A percentile compares a stretch with the other conserved stretches of the same genome.
Evolutionary conservation across 768 basidiomycete genomes (phyloP).

Genomic region (Mycena olivaceomarginata): DNA sequence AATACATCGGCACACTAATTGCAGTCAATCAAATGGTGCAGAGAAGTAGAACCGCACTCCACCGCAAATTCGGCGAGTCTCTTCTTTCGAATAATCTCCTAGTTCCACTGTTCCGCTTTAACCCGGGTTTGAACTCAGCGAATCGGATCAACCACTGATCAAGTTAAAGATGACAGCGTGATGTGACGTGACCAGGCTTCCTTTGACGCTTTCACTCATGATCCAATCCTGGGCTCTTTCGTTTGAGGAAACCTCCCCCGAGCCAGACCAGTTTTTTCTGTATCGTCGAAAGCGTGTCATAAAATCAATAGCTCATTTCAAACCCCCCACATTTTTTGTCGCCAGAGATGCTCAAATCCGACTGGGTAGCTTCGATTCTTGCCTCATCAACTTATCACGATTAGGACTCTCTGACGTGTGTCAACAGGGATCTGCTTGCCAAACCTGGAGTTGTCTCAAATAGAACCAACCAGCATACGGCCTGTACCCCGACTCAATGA

Average conservation of each 20-base stretch:
- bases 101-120: slow-evolving; percentile 10
- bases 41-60: background rate
- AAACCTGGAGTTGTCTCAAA: background rate
- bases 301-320: background rate
- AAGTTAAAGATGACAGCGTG: background rate
- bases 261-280: background rate
- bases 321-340: background rate
- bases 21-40: slow-evolving; percentile 2
- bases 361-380: no score
- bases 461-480: background rate
- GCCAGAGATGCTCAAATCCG: background rate
- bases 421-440: background rate
- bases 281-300: no score
- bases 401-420: no score
- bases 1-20: slow-evolving; percentile 24
- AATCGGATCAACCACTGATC: no score
- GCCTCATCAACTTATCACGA: no score
- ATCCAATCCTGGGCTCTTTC: background rate
- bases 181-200: background rate
- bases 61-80: background rate
- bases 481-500: background rate
- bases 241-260: background rate
- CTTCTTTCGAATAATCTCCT: background rate
- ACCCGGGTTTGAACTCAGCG: background rate
- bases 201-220: background rate